Evolutionary conservation across 306 rosid genomes (phyloP), one percentile per base, ranked within the genome.

Genomic region (Rosa lucieae): DNA sequence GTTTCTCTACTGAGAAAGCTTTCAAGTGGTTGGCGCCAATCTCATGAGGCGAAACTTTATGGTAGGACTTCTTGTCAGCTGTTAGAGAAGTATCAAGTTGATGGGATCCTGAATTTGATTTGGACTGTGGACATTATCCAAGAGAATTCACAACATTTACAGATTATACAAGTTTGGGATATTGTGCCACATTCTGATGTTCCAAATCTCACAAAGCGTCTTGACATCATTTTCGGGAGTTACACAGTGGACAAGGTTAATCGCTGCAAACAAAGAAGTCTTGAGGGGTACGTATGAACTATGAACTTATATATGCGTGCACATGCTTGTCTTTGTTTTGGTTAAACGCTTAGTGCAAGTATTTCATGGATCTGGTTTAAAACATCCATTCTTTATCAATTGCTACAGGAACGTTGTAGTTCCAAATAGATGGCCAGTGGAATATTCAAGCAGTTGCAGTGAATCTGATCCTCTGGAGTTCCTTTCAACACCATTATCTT

Each of bases 361-460:
- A 23, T 61, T 61, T 61, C 8, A 56, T 10, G 12, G 2, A 23
- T 58, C 65, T 21, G 35, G 65, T 58, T n/a, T 21, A 10, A 21
- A 58, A 21, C 37, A 61, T 10, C 1, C 17, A 61, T 23, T 21
- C 17, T 26, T 61, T 61, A 23, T 23, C 18, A 23, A 10, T 10
- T 61, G 35, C 15, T 61, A 3, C 26, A 23, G 67, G 67, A 39
- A 26, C 39, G n/a, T 3, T 11, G 67, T 61, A 10, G 39, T 61
- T 61, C 67, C 67, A 61, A 61, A 26, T 23, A 61, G 39, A 61
- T 61, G 67, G 67, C 67, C 67, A 61, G 17, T 61, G 15, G 67
- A 61, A 61, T 1, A 10, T 61, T 61, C 39, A 23, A 61, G 35
- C 32, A 21, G 52, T 2, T 32, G 37, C 39, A 11, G 39, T 11